Evolutionary conservation across 1,284 basidiomycete species (phyloP).

Genomic region (Schizopora paradoxa): DNA sequence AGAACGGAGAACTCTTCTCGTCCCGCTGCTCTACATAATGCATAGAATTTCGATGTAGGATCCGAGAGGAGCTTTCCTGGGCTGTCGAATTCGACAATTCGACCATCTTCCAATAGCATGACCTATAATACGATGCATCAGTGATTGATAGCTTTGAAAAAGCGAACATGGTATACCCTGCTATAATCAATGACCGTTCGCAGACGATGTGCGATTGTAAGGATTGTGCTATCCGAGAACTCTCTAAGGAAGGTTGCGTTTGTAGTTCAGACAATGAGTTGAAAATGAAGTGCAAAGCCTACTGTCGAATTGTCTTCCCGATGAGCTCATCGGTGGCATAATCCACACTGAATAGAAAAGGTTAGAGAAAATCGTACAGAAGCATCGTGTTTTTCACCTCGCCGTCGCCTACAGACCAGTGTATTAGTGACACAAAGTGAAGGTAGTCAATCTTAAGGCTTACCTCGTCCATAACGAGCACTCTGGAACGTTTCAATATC

Average conservation of each 20-base stretch:
- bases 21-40: constrained; percentile 79
- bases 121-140: constrained; percentile 40
- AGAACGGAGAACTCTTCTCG: constrained; percentile 73
- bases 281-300: constrained; percentile 22
- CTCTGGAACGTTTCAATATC: constrained; percentile 49
- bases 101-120: constrained; percentile 85
- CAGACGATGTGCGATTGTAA: constrained; percentile 60
- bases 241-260: constrained; percentile 39
- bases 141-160: not conserved
- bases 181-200: constrained; percentile 61
- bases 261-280: constrained; percentile 22
- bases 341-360: constrained; percentile 46
- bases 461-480: constrained; percentile 67
- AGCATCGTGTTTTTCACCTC: constrained; percentile 37
- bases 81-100: constrained; percentile 78
- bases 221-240: constrained; percentile 52
- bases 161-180: constrained; percentile 34
- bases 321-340: constrained; percentile 77
- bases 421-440: constrained; percentile 1
- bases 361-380: constrained; percentile 16
- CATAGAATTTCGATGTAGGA: constrained; percentile 64
- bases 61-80: constrained; percentile 67
- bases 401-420: constrained; percentile 50
- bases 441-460: constrained; percentile 29
- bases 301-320: constrained; percentile 70